A percentile compares a stretch with the other conserved stretches of the same genome.
These are phyloP conservation scores for Syzygium syzygioides DNA, from an alignment of 441 rosid genomes.

Conservation along the genomic window DNA sequence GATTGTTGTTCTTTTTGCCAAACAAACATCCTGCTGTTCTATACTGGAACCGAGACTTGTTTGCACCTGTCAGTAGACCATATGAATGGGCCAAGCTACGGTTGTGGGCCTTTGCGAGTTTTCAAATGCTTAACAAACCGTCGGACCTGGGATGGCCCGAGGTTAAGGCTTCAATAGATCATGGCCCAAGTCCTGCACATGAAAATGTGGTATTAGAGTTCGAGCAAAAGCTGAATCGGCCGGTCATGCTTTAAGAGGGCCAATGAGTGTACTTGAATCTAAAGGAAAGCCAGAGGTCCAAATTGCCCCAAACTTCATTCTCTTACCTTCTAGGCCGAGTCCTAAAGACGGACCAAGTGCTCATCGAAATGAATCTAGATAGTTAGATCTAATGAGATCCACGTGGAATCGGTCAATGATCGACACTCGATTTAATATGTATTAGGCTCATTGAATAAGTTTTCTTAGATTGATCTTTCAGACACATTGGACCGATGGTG, in stretches of 20 bases:
- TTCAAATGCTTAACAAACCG: not conserved
- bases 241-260: not conserved
- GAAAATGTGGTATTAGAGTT: not conserved
- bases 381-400: not conserved
- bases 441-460: not conserved
- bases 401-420: not conserved
- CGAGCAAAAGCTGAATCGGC: not conserved
- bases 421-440: not conserved
- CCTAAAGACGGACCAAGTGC: not conserved
- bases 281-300: not conserved
- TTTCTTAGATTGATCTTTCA: not conserved
- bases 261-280: not conserved
- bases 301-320: not conserved
- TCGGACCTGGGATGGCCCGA: not conserved
- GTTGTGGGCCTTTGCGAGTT: not conserved
- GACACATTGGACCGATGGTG: not conserved
- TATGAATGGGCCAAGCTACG: not conserved
- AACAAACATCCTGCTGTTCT: not conserved
- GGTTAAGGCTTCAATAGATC: not conserved
- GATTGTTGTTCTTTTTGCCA: not conserved
- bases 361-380: not conserved
- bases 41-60: not conserved
- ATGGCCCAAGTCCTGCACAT: not conserved
- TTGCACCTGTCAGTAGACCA: not conserved
- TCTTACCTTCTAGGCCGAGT: not conserved